Evolutionary conservation across 176 grass and related monocot species (phyloP), one percentile per base, ranked within the genome.

Genomic region (Aegilops bicornis): DNA sequence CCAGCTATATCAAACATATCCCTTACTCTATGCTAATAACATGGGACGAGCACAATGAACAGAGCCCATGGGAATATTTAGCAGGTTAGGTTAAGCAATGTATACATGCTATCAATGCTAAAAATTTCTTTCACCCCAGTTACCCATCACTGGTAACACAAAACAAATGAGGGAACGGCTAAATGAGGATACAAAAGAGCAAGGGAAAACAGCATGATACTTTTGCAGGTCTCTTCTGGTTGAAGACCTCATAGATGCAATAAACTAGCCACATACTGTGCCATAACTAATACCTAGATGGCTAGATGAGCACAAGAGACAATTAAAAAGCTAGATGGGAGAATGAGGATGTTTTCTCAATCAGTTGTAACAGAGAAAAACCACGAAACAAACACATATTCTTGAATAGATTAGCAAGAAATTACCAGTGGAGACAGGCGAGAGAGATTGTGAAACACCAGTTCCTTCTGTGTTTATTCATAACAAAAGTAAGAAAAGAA

Each of bases 401-500:
- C 22, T 40, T 78, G 31, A 73, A 45, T 19, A 87, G 36, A 56
- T 80, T 45, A 80, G 62, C 31, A 69, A 69, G 16, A 84, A 75
- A 77, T 88, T 91, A 91, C 89, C 89, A 84, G 61, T 3, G 68
- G n/a, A 84, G 61, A 76, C 47, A 91, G 11, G 12, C 76, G 81
- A 68, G 81, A 45, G 24, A 91, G 76, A 64, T 62, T 87, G 82
- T 76, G 76, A 63, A 87, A 81, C 76, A 81, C 3, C 50, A 77
- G 5, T 2, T 61, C 29, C 81, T 31, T 67, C 89, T 87, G 85
- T 66, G 70, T 84, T 73, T 25, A 70, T 70, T 60, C 82, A 84
- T 29, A 86, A 70, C 29, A 58, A 36, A 30, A 64, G 76, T 87
- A 39, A 88, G 82, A 77, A 61, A 80, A 75, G 7, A 81, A 76